A percentile compares a stretch with the other conserved stretches of the same genome.
phyloP scores from a whole-genome alignment of 2,329 filamentous ascomycete genomes.

The Aspergillus pseudotamarii region DNA sequence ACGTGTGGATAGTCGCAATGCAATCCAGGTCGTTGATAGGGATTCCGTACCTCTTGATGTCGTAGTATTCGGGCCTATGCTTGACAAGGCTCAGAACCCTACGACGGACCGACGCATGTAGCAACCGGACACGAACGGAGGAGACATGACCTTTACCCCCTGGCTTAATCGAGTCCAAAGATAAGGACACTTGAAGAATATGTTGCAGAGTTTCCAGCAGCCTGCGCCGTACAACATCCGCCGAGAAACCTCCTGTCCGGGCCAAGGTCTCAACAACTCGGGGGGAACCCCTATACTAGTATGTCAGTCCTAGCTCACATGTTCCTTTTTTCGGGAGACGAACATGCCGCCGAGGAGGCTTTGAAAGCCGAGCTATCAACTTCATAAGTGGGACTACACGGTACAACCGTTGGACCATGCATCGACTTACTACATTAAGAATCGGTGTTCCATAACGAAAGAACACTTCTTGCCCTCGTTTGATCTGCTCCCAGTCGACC shows the following conservation, averaged over 20 bases:
- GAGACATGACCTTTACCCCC: constrained; percentile 68
- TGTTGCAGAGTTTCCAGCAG: constrained; percentile 76
- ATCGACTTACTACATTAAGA: constrained; percentile 53
- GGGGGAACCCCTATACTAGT: constrained; percentile 59
- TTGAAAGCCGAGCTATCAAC: constrained; percentile 32
- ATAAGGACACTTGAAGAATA: constrained; percentile 70
- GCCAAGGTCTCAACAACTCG: constrained; percentile 74
- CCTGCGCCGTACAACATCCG: constrained; percentile 66
- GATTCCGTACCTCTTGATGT: constrained; percentile 60
- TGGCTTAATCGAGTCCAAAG: constrained; percentile 66
- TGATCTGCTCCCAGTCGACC: constrained; percentile 78
- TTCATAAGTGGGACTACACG: constrained; percentile 1
- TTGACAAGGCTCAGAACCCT: constrained; percentile 64
- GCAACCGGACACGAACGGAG: constrained; percentile 67
- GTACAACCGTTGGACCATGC: neutral
- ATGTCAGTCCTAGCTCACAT: constrained; percentile 3
- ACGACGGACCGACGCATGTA: constrained; percentile 69
- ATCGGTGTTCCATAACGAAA: constrained; percentile 73
- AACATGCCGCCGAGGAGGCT: constrained; percentile 35
- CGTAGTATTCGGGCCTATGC: constrained; percentile 64
- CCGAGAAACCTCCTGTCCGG: constrained; percentile 73
- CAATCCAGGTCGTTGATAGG: constrained; percentile 77
- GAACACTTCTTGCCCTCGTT: constrained; percentile 74
- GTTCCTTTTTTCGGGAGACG: neutral
- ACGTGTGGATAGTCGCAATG: constrained; percentile 71